Percentiles rank a stretch among this genome's conserved stretches.
phyloP scores from a whole-genome alignment of 2,329 filamentous ascomycete species.

The Ilyonectria robusta region DNA sequence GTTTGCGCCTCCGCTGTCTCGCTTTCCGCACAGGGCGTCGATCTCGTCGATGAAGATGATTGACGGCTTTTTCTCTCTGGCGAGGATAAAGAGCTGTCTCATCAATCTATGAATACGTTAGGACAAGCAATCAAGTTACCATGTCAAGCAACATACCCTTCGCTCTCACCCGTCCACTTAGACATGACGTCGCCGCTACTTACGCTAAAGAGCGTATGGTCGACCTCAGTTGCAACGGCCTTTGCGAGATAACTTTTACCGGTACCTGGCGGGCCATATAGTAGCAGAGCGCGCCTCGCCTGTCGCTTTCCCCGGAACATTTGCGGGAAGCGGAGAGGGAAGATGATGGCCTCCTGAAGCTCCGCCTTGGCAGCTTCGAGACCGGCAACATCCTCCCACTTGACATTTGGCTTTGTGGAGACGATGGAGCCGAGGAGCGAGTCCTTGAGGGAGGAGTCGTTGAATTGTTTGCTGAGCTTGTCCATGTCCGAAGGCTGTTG shows the following conservation, averaged over 20 bases:
- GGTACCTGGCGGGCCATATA: slow-evolving; percentile 30
- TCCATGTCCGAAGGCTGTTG: slow-evolving; percentile 8
- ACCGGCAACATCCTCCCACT: slow-evolving; percentile 27
- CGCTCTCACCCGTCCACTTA: slow-evolving; percentile 25
- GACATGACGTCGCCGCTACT: slow-evolving; percentile 26
- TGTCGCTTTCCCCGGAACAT: slow-evolving; percentile 29
- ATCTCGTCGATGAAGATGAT: slow-evolving; percentile 35
- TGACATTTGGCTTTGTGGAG: slow-evolving; percentile 29
- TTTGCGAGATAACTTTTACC: slow-evolving; percentile 32
- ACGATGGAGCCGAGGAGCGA: slow-evolving; percentile 21
- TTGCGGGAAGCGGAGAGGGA: slow-evolving; percentile 30
- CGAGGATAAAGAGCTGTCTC: slow-evolving; percentile 27
- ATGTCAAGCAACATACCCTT: slow-evolving; percentile 9
- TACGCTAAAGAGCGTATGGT: slow-evolving; percentile 24
- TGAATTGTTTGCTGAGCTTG: slow-evolving; percentile 22
- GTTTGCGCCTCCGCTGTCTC: slow-evolving; percentile 8
- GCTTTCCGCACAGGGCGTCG: slow-evolving; percentile 27
- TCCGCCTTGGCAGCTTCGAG: slow-evolving; percentile 26
- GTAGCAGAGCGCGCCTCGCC: slow-evolving; percentile 17
- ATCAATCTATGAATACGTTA: slow-evolving; percentile 14
- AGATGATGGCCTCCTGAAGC: slow-evolving; percentile 31
- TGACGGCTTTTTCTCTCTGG: slow-evolving; percentile 30
- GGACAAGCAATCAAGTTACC: background rate
- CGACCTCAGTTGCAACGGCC: slow-evolving; percentile 27
- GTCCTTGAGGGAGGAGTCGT: slow-evolving; percentile 24